Evolutionary conservation across 176 grass and related monocot genomes (phyloP).

Genomic region (Musa acuminata): DNA sequence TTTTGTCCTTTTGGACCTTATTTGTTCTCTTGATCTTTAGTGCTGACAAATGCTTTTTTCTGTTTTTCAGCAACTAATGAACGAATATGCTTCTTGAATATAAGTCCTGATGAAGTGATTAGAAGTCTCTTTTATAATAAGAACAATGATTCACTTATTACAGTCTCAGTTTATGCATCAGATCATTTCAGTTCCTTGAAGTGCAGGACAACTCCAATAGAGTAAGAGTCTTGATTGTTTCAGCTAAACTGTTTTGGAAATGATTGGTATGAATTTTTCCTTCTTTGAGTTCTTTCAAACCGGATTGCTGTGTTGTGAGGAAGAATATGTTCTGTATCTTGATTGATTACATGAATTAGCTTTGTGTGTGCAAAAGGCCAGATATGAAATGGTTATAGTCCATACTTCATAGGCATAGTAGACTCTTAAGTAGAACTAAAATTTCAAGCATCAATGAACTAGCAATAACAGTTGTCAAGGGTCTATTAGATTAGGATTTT

Average conservation of each 20-base stretch:
- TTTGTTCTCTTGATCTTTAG: background rate
- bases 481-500: no score
- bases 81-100: slow-evolving; percentile 83
- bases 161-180: slow-evolving; percentile 95
- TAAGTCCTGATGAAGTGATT: slow-evolving; percentile 96
- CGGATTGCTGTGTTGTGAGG: background rate
- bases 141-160: slow-evolving; percentile 99
- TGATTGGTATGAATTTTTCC: background rate
- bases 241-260: background rate
- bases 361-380: no score
- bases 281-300: no score
- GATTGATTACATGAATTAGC: background rate
- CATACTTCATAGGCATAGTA: no score
- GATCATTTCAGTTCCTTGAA: slow-evolving; percentile 97
- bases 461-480: no score
- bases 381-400: no score
- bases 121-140: slow-evolving; percentile 99
- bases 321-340: background rate
- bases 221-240: slow-evolving; percentile 45
- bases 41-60: slow-evolving; percentile 5
- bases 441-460: no score
- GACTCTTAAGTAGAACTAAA: no score
- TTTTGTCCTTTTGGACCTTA: background rate
- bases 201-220: slow-evolving; percentile 91
- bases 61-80: slow-evolving; percentile 69